Conservation (phyloP, 495 filamentous ascomycete species). For the Penicillium pulvis region DNA sequence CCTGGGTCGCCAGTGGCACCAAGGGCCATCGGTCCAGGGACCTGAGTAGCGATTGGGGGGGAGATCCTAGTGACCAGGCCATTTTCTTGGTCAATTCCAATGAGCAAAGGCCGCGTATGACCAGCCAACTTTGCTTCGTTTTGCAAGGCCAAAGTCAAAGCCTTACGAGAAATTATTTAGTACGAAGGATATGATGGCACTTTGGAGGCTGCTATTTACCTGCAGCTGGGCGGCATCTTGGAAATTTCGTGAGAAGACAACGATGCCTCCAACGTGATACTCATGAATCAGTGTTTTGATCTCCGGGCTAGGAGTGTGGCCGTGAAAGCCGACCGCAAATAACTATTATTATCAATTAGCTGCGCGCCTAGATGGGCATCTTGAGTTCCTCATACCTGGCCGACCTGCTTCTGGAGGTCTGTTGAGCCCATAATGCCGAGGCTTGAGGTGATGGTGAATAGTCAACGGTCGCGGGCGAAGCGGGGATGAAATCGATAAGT, state of each 20-base stretch:
- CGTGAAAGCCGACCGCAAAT: conserved; percentile 54
- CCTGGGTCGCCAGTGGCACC: conserved; percentile 43
- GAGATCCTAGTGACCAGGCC: conserved; percentile 46
- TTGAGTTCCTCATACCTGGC: conserved; percentile 28
- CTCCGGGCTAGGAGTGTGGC: conserved; percentile 43
- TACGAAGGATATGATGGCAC: not conserved
- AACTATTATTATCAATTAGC: conserved; percentile 29
- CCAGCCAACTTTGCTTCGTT: conserved; percentile 42
- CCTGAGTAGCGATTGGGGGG: conserved; percentile 45
- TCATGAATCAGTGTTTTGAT: conserved; percentile 51
- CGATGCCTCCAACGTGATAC: conserved; percentile 47
- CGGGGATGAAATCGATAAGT: conserved; percentile 10
- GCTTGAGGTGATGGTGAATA: not conserved
- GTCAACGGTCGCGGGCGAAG: not conserved
- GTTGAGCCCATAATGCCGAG: conserved; percentile 21
- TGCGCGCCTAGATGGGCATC: not conserved
- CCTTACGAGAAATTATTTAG: conserved; percentile 19
- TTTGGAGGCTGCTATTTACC: conserved; percentile 20
- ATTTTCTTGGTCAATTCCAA: conserved; percentile 50
- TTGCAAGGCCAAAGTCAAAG: conserved; percentile 41
- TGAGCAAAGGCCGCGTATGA: conserved; percentile 43
- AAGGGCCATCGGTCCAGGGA: conserved; percentile 45
- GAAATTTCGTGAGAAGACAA: conserved; percentile 51
- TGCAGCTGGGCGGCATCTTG: conserved; percentile 42
- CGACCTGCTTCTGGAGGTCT: conserved; percentile 37